Evolutionary conservation across 768 basidiomycete species (phyloP).

Genomic region (Termitomyces sp.): DNA sequence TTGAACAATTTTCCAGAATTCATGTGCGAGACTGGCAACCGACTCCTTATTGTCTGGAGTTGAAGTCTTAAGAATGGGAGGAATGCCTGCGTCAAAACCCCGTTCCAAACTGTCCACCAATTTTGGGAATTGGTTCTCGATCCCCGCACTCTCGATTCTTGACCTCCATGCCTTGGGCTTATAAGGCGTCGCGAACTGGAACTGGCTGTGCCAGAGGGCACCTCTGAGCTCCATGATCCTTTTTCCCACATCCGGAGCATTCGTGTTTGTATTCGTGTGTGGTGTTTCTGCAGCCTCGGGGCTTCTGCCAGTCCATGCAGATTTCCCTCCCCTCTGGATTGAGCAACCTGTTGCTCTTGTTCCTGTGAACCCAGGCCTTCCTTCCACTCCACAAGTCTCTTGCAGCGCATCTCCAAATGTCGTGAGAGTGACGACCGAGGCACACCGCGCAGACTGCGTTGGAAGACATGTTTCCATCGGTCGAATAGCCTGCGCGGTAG

Average conservation of each 20-base stretch:
- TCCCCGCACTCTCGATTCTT: not conserved
- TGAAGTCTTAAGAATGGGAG: not conserved
- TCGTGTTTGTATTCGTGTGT: too few species aligned
- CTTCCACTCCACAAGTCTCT: not conserved
- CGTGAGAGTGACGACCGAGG: not conserved
- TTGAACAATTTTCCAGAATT: too few species aligned
- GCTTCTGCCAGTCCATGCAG: too few species aligned
- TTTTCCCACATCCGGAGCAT: not conserved
- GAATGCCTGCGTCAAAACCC: not conserved
- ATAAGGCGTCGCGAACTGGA: not conserved
- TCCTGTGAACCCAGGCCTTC: not conserved
- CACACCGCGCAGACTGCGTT: not conserved
- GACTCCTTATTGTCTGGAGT: not conserved
- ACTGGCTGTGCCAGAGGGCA: not conserved
- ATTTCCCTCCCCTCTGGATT: too few species aligned
- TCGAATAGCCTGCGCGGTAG: too few species aligned
- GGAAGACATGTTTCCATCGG: too few species aligned
- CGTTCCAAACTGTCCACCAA: not conserved
- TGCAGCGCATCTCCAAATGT: not conserved
- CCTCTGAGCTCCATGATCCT: not conserved
- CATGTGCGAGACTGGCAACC: not conserved
- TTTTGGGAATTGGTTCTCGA: rapidly evolving
- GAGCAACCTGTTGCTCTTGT: not conserved
- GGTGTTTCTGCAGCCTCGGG: too few species aligned
- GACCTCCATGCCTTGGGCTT: not conserved